Evolutionary conservation across 768 basidiomycete genomes (phyloP).

Genomic region (Cystofilobasidium bisporidii): DNA sequence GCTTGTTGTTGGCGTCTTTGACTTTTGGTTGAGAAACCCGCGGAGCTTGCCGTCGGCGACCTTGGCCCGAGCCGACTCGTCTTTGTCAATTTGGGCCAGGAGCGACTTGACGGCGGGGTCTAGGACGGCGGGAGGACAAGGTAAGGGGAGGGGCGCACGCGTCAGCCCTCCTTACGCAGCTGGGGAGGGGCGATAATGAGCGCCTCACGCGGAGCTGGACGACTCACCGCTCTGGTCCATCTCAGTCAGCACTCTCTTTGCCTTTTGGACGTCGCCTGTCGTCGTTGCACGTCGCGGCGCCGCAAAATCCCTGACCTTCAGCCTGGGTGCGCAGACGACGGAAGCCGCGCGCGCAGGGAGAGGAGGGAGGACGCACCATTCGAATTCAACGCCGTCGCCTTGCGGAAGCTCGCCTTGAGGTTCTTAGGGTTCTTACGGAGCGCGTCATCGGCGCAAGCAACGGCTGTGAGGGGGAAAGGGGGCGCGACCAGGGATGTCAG

Average conservation of each 20-base stretch:
- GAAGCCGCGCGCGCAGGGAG: background rate
- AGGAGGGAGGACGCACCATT: background rate
- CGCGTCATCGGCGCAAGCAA: conserved; percentile 18
- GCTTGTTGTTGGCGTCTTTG: background rate
- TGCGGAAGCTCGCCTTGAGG: conserved; percentile 20
- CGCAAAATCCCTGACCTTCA: no score
- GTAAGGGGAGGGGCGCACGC: background rate
- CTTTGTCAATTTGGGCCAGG: conserved; percentile 9
- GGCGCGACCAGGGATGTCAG: no score
- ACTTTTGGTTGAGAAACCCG: background rate
- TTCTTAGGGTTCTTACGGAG: conserved; percentile 26
- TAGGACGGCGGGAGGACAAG: background rate
- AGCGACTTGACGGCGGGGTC: conserved; percentile 20
- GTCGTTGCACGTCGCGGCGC: no score
- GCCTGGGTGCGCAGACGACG: no score
- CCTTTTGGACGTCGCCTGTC: conserved; percentile 13
- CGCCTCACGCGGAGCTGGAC: no score
- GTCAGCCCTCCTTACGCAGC: no score
- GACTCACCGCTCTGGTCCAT: conserved; percentile 18
- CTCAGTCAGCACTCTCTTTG: conserved; percentile 7
- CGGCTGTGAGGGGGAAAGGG: background rate
- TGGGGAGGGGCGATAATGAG: no score
- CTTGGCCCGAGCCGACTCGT: conserved; percentile 5
- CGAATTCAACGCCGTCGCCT: conserved; percentile 22
- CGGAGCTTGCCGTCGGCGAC: conserved; percentile 12